These are phyloP conservation scores for Gomphus bonarii DNA, from an alignment of 1,284 basidiomycete genomes.

Conservation along the genomic window DNA sequence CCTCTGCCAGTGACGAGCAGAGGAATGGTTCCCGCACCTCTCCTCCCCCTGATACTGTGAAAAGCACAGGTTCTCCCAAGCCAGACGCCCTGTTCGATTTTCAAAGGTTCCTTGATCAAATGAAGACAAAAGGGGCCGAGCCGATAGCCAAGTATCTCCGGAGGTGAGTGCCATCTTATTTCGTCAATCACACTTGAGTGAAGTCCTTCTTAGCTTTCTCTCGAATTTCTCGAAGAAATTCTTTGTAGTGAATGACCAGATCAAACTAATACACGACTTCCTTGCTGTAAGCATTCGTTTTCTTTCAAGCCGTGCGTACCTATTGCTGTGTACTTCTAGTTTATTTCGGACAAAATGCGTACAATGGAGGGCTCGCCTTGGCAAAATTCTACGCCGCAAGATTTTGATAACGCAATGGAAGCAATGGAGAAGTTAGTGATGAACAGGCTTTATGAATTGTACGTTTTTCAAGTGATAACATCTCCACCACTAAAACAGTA, in stretches of 20 bases:
- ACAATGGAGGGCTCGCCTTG: constrained; percentile 61
- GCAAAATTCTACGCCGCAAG: constrained; percentile 63
- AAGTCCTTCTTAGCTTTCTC: constrained; percentile 53
- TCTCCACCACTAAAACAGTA: constrained; percentile 1
- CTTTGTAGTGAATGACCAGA: constrained; percentile 83
- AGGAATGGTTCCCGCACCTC: background rate
- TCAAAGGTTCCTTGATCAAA: constrained; percentile 83
- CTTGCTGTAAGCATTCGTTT: constrained; percentile 49
- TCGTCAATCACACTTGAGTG: background rate
- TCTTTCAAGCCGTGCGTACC: constrained; percentile 3
- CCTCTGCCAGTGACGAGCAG: no score
- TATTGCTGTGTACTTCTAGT: constrained; percentile 36
- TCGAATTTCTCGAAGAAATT: constrained; percentile 86
- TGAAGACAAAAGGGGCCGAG: constrained; percentile 76
- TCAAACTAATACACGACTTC: constrained; percentile 91
- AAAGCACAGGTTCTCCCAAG: background rate
- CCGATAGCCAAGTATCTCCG: constrained; percentile 85
- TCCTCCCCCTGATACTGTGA: background rate
- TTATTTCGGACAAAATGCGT: constrained; percentile 83
- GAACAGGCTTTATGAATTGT: constrained; percentile 95
- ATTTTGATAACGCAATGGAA: constrained; percentile 96
- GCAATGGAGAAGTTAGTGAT: constrained; percentile 99
- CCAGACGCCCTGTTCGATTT: constrained; percentile 55
- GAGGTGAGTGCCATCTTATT: constrained; percentile 50
- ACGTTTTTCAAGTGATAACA: constrained; percentile 18